Conservation (phyloP, 805 yeast species). For the Nakazawaea wyomingensis region DNA sequence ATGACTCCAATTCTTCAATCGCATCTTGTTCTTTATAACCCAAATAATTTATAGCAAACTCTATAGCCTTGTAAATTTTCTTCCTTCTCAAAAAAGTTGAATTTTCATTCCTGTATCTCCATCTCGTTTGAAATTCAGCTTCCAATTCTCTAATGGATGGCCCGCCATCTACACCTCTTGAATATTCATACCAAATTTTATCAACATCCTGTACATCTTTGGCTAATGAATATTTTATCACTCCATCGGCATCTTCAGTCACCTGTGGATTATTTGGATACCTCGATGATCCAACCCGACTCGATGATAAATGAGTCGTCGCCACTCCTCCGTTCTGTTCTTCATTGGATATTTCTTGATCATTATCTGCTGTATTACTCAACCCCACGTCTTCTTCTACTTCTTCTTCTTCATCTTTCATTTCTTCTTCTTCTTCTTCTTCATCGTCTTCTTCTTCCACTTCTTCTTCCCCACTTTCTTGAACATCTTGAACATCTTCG, state of each 20-base stretch:
- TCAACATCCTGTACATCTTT: slow-evolving; percentile 25
- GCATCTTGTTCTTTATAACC: slow-evolving; percentile 27
- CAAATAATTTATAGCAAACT: slow-evolving; percentile 24
- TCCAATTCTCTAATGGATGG: slow-evolving; percentile 30
- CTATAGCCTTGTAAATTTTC: slow-evolving; percentile 32
- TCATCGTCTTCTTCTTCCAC: neutral
- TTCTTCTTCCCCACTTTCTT: neutral
- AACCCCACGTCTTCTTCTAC: neutral
- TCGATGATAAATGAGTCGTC: too few species aligned
- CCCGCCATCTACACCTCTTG: slow-evolving; percentile 30
- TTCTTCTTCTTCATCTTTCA: neutral
- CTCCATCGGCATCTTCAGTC: neutral
- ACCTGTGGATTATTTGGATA: slow-evolving; percentile 10
- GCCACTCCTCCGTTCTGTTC: too few species aligned
- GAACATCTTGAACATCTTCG: neutral
- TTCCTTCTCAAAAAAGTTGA: slow-evolving; percentile 32
- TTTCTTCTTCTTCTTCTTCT: neutral
- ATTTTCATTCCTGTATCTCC: slow-evolving; percentile 34
- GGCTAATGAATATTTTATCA: slow-evolving; percentile 19
- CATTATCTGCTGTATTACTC: too few species aligned
- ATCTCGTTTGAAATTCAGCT: slow-evolving; percentile 28
- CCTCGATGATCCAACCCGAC: too few species aligned
- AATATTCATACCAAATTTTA: slow-evolving; percentile 34
- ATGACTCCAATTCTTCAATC: slow-evolving; percentile 29
- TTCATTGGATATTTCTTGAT: too few species aligned